These are phyloP conservation scores for Lachnum nothofagi DNA, from an alignment of 2,329 filamentous ascomycete genomes.

Conservation along the genomic window DNA sequence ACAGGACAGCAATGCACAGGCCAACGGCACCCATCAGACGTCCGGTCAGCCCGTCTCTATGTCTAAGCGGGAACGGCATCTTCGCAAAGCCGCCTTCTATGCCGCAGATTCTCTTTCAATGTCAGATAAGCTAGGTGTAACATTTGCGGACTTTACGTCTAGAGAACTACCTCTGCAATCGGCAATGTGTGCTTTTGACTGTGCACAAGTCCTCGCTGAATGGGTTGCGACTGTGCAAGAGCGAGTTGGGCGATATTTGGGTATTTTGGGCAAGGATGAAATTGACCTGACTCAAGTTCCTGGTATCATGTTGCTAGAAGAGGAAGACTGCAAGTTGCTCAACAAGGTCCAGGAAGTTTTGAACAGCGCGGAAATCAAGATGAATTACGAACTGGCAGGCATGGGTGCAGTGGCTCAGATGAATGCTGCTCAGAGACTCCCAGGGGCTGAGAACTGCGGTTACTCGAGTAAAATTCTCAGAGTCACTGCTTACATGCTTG, in stretches of 20 bases:
- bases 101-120: conserved; percentile 87
- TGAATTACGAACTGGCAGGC: conserved; percentile 56
- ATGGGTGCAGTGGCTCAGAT: conserved; percentile 48
- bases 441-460: conserved; percentile 60
- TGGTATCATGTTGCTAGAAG: conserved; percentile 83
- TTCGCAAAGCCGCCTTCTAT: conserved; percentile 92
- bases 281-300: conserved; percentile 76
- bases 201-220: conserved; percentile 86
- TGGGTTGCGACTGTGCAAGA: conserved; percentile 93
- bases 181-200: conserved; percentile 89
- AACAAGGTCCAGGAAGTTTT: conserved; percentile 78
- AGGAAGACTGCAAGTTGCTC: conserved; percentile 82
- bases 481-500: conserved; percentile 79
- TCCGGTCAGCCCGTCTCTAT: conserved; percentile 39
- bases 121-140: conserved; percentile 79
- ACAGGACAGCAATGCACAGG: conserved; percentile 26
- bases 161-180: conserved; percentile 84
- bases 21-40: conserved; percentile 22
- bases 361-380: conserved; percentile 70
- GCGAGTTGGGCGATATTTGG: conserved; percentile 82
- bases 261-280: conserved; percentile 76
- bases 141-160: conserved; percentile 77
- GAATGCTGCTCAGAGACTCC: conserved; percentile 47
- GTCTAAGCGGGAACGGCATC: conserved; percentile 75
- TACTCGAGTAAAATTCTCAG: conserved; percentile 81